Conservation (phyloP, 306 rosid species). For the Trifolium subterraneum region DNA sequence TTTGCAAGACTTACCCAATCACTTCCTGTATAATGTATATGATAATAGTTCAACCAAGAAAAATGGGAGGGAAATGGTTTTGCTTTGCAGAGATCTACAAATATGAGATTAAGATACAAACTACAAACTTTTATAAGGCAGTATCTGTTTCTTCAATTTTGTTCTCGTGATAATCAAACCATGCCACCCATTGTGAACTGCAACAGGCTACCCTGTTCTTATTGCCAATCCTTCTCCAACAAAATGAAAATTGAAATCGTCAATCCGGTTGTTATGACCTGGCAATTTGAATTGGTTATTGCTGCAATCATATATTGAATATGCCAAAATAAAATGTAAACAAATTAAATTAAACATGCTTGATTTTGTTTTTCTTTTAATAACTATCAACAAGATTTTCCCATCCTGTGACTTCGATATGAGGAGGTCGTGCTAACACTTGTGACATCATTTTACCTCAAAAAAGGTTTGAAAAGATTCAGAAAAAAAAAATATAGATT, state of each 20-base stretch:
- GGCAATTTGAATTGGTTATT: conserved; percentile 4
- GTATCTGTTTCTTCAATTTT: background rate
- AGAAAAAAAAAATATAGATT: no score
- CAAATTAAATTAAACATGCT: background rate
- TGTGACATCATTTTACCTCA: no score
- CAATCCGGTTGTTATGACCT: background rate
- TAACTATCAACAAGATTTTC: background rate
- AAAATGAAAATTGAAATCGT: no score
- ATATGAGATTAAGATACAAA: background rate
- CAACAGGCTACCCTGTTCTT: no score
- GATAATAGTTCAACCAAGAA: background rate
- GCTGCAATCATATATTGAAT: background rate
- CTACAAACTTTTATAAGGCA: background rate
- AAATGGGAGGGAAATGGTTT: background rate
- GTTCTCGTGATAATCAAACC: background rate
- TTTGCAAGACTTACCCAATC: no score
- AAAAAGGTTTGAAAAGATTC: no score
- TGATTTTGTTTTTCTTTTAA: no score
- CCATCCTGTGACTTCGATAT: background rate
- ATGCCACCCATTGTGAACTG: no score
- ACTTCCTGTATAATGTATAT: no score
- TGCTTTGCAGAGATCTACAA: no score
- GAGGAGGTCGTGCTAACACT: background rate
- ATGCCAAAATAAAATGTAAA: no score
- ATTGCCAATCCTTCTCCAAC: no score